Conservation (phyloP, 495 filamentous ascomycete genomes). For the Penicillium steckii region DNA sequence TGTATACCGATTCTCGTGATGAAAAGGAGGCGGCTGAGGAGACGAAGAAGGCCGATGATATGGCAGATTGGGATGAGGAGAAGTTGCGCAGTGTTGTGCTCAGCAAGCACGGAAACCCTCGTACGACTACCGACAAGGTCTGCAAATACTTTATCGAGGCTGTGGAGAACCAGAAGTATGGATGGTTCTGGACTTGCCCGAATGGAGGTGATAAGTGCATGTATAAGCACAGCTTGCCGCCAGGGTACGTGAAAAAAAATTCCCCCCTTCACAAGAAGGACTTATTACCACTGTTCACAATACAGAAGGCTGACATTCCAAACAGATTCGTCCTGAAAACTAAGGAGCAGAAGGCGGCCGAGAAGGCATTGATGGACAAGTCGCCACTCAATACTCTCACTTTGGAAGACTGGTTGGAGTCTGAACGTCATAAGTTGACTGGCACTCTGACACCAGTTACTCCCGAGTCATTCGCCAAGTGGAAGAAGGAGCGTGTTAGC, state of each 20-base stretch:
- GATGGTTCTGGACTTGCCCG: slow-evolving; percentile 98
- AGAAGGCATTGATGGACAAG: slow-evolving; percentile 98
- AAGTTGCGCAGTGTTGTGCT: slow-evolving; percentile 87
- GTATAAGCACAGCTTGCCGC: slow-evolving; percentile 93
- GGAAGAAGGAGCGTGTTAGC: slow-evolving; percentile 90
- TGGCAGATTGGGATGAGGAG: slow-evolving; percentile 96
- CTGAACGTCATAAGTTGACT: slow-evolving; percentile 87
- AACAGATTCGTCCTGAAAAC: slow-evolving; percentile 92
- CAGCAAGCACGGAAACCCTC: slow-evolving; percentile 96
- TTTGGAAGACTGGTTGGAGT: slow-evolving; percentile 95
- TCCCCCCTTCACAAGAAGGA: too few relatives aligned
- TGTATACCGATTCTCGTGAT: slow-evolving; percentile 85
- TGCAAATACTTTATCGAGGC: slow-evolving; percentile 99
- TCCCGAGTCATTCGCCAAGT: slow-evolving; percentile 85
- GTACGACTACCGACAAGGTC: slow-evolving; percentile 95
- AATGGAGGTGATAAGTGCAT: slow-evolving; percentile 98
- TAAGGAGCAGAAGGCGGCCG: slow-evolving; percentile 91
- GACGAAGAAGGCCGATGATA: slow-evolving; percentile 86
- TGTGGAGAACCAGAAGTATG: slow-evolving; percentile 97
- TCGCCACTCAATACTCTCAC: slow-evolving; percentile 92
- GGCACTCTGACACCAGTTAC: slow-evolving; percentile 91
- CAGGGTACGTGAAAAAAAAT: slow-evolving; percentile 71
- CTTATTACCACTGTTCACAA: too few relatives aligned
- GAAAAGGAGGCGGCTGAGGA: slow-evolving; percentile 64
- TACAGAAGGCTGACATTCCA: slow-evolving; percentile 18